Evolutionary conservation across 1,139 yeast genomes (phyloP).

Genomic region (Sugiyamaella xylanicola): DNA sequence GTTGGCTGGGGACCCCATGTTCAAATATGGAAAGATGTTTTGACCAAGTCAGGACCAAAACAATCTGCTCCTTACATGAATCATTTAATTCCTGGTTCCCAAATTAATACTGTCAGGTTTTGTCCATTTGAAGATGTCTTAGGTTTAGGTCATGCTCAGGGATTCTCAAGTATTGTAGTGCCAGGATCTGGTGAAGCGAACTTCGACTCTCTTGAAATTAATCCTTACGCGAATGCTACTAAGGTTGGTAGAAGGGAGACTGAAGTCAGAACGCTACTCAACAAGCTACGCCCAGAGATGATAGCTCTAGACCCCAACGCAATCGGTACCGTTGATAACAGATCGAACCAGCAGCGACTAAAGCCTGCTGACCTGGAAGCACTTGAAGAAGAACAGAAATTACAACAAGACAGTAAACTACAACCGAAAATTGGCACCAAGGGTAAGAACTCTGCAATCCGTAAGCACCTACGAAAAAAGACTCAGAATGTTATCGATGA

Average conservation of each 20-base stretch:
- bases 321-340: slow-evolving; percentile 81
- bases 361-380: slow-evolving; percentile 51
- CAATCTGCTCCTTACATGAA: slow-evolving; percentile 88
- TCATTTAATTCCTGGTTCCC: slow-evolving; percentile 79
- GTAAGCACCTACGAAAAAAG: slow-evolving; percentile 81
- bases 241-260: slow-evolving; percentile 86
- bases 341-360: slow-evolving; percentile 64
- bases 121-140: slow-evolving; percentile 96
- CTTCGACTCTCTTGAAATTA: slow-evolving; percentile 88
- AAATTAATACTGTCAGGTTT: slow-evolving; percentile 64
- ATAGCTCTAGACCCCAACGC: slow-evolving; percentile 86
- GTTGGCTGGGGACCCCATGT: slow-evolving; percentile 96
- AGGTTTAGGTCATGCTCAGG: slow-evolving; percentile 81
- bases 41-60: slow-evolving; percentile 45
- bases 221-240: slow-evolving; percentile 83
- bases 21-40: slow-evolving; percentile 55
- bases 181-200: slow-evolving; percentile 99
- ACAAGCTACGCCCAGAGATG: slow-evolving; percentile 90
- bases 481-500: slow-evolving; percentile 85
- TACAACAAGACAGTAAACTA: slow-evolving; percentile 44
- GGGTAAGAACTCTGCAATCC: slow-evolving; percentile 80
- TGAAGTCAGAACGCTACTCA: slow-evolving; percentile 82
- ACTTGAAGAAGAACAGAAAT: slow-evolving; percentile 44
- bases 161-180: slow-evolving; percentile 76
- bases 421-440: slow-evolving; percentile 50